Percentiles rank a stretch among this genome's conserved stretches.
phyloP scores from a whole-genome alignment of 352 stramenopile genomes.

The Phytophthora citricola region DNA sequence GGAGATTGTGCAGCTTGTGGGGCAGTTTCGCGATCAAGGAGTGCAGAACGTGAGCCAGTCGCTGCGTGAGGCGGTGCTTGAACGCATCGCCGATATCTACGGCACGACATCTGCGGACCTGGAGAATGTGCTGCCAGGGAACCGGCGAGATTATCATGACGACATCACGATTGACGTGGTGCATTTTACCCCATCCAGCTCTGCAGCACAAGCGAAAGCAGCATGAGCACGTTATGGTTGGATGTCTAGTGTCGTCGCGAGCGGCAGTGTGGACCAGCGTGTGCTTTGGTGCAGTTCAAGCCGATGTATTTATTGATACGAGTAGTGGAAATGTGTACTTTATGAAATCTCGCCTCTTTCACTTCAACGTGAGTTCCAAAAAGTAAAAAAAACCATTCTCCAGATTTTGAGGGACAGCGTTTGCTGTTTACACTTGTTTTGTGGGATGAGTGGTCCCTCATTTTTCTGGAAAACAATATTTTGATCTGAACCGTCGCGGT shows the following conservation, averaged over 20 bases:
- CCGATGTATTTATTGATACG: slow-evolving; percentile 36
- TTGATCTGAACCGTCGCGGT: no score
- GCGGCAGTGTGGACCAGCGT: not conserved
- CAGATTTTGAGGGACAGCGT: no score
- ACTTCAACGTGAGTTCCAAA: slow-evolving; percentile 4
- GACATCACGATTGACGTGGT: slow-evolving; percentile 80
- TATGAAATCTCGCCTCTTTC: not conserved
- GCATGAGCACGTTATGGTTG: slow-evolving; percentile 25
- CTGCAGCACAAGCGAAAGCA: slow-evolving; percentile 18
- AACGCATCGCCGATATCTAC: slow-evolving; percentile 65
- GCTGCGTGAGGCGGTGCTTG: slow-evolving; percentile 52
- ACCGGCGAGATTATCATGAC: slow-evolving; percentile 73
- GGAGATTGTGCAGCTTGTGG: slow-evolving; percentile 63
- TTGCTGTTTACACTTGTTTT: no score
- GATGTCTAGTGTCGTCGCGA: slow-evolving; percentile 17
- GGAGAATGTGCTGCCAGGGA: slow-evolving; percentile 59
- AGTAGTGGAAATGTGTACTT: slow-evolving; percentile 22
- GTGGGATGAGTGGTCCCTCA: no score
- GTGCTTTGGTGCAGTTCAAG: not conserved
- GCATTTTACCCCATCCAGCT: slow-evolving; percentile 54
- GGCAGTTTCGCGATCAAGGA: slow-evolving; percentile 51
- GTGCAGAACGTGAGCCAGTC: slow-evolving; percentile 63
- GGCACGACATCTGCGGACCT: slow-evolving; percentile 53
- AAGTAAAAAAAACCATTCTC: no score
- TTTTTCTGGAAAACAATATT: no score